Percentiles rank a stretch among this genome's conserved stretches.
Conservation (phyloP, 805 yeast genomes). For the Naumovozyma dairenensis region DNA sequence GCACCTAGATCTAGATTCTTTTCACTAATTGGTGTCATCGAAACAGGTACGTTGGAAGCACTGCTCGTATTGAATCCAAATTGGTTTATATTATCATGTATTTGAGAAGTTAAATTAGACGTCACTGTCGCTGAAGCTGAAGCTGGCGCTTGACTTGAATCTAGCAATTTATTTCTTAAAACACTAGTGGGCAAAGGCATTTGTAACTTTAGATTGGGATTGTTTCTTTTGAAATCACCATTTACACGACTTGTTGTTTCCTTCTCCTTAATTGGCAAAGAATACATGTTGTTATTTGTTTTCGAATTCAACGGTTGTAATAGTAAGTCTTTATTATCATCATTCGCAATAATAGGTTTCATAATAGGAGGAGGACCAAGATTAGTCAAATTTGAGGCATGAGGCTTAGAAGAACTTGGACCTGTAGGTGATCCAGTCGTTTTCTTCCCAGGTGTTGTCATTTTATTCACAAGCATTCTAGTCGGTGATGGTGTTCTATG, state of each 20-base stretch:
- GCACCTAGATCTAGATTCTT: constrained; percentile 29
- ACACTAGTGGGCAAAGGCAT: constrained; percentile 63
- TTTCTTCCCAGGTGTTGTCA: constrained; percentile 13
- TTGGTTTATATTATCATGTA: constrained; percentile 45
- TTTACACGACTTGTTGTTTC: constrained; percentile 17
- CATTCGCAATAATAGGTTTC: constrained; percentile 20
- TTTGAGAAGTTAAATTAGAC: background rate
- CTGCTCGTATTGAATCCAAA: constrained; percentile 53
- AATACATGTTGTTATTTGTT: background rate
- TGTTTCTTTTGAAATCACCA: constrained; percentile 33
- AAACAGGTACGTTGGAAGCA: constrained; percentile 41
- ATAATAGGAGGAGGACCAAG: constrained; percentile 33
- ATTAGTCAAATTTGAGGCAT: constrained; percentile 15
- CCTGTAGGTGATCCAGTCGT: constrained; percentile 14
- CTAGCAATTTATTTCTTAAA: constrained; percentile 22
- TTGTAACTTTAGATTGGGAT: constrained; percentile 53
- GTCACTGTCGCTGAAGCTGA: constrained; percentile 19
- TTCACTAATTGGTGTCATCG: constrained; percentile 78
- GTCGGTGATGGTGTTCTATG: constrained; percentile 42
- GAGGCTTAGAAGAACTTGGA: background rate
- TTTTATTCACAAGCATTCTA: constrained; percentile 28
- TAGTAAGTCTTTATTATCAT: constrained; percentile 19
- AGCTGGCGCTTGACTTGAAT: constrained; percentile 28
- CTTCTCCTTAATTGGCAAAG: background rate
- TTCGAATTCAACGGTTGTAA: constrained; percentile 28